These are phyloP conservation scores for Beta vulgaris DNA, from an alignment of 148 eudicot species.

Conservation along the genomic window DNA sequence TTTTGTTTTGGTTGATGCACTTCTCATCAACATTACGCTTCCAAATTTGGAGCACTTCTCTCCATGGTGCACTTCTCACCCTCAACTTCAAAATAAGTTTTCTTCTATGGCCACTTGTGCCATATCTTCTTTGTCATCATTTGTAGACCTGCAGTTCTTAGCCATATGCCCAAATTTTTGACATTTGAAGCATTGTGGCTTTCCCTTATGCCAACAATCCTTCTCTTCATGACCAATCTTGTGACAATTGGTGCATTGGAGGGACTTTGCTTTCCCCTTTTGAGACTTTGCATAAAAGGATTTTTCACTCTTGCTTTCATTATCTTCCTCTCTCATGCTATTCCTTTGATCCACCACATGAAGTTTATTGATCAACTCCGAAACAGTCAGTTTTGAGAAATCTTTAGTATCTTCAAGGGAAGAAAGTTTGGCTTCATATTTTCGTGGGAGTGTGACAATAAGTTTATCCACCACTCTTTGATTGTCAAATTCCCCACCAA, in stretches of 20 bases:
- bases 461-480: not conserved
- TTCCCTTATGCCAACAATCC: slow-evolving; percentile 15
- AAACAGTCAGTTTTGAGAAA: not conserved
- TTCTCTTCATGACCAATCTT: not conserved
- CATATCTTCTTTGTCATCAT: not conserved
- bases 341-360: slow-evolving; percentile 1
- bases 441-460: not conserved
- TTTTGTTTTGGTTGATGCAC: not conserved
- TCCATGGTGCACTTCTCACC: not conserved
- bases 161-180: too few species aligned
- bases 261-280: not conserved
- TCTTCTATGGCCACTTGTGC: not conserved
- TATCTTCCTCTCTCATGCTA: not conserved
- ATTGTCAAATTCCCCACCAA: not conserved
- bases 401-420: slow-evolving; percentile 4
- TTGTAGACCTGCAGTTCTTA: not conserved
- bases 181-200: not conserved
- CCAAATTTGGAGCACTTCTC: not conserved
- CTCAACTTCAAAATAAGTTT: not conserved
- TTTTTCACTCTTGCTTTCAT: not conserved
- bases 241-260: not conserved
- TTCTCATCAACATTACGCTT: not conserved
- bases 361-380: not conserved
- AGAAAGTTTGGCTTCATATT: not conserved
- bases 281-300: not conserved